Percentiles rank a stretch among this genome's conserved stretches.
These are phyloP conservation scores for Dipodascopsis tothii DNA, from an alignment of 805 yeast genomes.

Conservation along the genomic window DNA sequence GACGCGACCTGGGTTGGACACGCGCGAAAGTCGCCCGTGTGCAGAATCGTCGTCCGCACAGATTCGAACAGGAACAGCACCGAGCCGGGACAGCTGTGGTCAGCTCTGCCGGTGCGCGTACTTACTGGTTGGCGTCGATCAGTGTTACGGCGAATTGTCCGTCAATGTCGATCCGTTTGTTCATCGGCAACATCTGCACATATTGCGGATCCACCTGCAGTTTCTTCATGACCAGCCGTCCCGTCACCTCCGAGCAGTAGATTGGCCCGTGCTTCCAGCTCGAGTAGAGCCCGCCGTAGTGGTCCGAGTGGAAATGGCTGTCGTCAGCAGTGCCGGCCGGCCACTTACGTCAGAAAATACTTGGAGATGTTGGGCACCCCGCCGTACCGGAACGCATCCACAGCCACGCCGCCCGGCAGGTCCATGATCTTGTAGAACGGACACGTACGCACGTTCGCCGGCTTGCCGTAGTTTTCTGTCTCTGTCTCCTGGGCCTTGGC, in stretches of 20 bases:
- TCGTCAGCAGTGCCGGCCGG: neutral
- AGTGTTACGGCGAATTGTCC: slow-evolving; percentile 49
- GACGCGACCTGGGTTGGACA: slow-evolving; percentile 43
- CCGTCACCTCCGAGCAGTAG: slow-evolving; percentile 67
- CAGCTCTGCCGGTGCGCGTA: neutral
- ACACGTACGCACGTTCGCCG: slow-evolving; percentile 6
- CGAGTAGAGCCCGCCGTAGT: slow-evolving; percentile 77
- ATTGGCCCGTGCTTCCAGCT: slow-evolving; percentile 68
- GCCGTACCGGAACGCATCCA: slow-evolving; percentile 35
- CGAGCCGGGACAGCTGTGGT: slow-evolving; percentile 75
- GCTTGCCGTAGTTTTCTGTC: neutral
- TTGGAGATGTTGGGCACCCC: slow-evolving; percentile 28
- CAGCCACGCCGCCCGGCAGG: slow-evolving; percentile 31
- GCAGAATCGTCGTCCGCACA: slow-evolving; percentile 41
- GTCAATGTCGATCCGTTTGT: slow-evolving; percentile 36
- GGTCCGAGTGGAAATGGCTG: slow-evolving; percentile 84
- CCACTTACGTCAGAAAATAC: slow-evolving; percentile 30
- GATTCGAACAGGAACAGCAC: slow-evolving; percentile 63
- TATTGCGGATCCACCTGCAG: slow-evolving; percentile 47
- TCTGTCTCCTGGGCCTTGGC: neutral
- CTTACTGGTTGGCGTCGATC: slow-evolving; percentile 71
- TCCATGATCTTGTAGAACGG: slow-evolving; percentile 32
- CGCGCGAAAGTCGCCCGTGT: slow-evolving; percentile 92
- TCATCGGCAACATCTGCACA: slow-evolving; percentile 39
- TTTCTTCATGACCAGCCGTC: slow-evolving; percentile 45